These are phyloP conservation scores for Saccharomyces hybrid DNA, from an alignment of 1,139 yeast species.

Conservation along the genomic window DNA sequence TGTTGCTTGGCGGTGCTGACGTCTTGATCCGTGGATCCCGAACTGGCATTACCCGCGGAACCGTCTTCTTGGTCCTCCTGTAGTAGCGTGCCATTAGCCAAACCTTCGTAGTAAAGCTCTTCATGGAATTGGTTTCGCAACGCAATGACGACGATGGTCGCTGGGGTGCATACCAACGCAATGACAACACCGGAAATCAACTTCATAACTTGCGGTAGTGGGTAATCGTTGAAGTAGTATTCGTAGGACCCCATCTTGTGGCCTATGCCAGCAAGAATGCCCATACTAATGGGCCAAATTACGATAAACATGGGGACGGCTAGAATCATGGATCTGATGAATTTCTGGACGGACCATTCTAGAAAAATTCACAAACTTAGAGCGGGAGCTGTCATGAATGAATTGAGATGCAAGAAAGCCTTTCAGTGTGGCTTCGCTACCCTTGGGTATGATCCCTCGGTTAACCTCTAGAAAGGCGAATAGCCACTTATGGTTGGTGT, in stretches of 20 bases:
- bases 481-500: neutral
- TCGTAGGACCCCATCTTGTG: constrained; percentile 13
- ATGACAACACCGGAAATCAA: constrained; percentile 19
- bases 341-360: constrained; percentile 16
- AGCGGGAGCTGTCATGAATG: constrained; percentile 11
- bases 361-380: constrained; percentile 11
- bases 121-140: constrained; percentile 16
- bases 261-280: constrained; percentile 22
- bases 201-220: constrained; percentile 21
- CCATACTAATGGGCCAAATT: constrained; percentile 26
- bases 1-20: neutral
- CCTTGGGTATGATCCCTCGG: neutral
- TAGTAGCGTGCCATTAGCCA: neutral
- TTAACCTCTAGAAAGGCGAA: neutral
- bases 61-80: neutral
- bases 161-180: constrained; percentile 16
- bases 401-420: constrained; percentile 3
- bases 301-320: constrained; percentile 14
- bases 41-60: neutral
- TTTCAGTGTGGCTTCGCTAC: neutral
- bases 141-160: constrained; percentile 15
- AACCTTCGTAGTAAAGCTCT: constrained; percentile 1
- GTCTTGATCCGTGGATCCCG: neutral
- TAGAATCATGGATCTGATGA: constrained; percentile 15
- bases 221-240: constrained; percentile 16